Percentiles rank a stretch among this genome's conserved stretches.
phyloP scores from a whole-genome alignment of 306 rosid genomes.

The Glycyrrhiza uralensis region DNA sequence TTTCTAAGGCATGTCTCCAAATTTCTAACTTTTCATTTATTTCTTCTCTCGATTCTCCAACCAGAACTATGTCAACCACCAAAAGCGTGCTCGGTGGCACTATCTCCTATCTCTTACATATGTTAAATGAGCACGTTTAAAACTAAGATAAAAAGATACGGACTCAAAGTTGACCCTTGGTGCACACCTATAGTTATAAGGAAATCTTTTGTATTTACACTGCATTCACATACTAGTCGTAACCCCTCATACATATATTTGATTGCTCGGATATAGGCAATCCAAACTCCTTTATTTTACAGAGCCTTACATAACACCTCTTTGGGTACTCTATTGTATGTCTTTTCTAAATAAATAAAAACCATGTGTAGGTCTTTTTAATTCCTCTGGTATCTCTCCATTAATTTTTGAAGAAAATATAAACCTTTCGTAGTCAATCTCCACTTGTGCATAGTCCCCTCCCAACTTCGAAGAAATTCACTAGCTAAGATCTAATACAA shows the following conservation, averaged over 20 bases:
- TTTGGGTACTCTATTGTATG: too few species aligned
- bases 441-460: background rate
- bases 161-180: background rate
- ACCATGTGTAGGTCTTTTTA: too few species aligned
- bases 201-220: background rate
- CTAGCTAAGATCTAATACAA: background rate
- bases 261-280: background rate
- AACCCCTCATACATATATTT: background rate
- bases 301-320: background rate
- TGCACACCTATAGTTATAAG: background rate
- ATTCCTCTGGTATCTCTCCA: background rate
- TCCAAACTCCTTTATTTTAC: background rate
- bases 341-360: background rate
- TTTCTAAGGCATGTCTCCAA: background rate
- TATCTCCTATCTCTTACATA: background rate
- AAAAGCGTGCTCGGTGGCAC: background rate
- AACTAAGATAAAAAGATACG: background rate
- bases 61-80: background rate
- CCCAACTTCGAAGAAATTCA: background rate
- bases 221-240: background rate
- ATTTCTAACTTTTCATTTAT: background rate
- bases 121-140: background rate
- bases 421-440: background rate
- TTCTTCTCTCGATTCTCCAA: background rate
- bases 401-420: too few species aligned